phyloP scores from a whole-genome alignment of 1,284 basidiomycete genomes.

The Trichosporon sp. region DNA sequence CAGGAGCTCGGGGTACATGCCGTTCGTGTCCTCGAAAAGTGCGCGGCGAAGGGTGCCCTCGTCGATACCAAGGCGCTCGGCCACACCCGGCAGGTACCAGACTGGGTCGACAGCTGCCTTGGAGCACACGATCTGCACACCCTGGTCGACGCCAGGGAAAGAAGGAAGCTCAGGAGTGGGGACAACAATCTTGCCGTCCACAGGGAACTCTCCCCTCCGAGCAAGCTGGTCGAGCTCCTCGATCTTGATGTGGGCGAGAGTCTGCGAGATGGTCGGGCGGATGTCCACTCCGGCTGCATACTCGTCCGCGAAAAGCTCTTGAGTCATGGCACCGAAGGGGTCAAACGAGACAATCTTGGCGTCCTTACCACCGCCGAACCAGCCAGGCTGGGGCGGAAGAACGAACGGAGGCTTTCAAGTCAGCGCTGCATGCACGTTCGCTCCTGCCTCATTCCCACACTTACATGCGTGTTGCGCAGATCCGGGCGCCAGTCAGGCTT shows the following conservation, averaged over 20 bases:
- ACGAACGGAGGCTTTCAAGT: conserved; percentile 64
- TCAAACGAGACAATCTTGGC: conserved; percentile 88
- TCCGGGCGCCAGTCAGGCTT: conserved; percentile 80
- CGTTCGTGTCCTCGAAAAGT: conserved; percentile 76
- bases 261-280: conserved; percentile 86
- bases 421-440: neutral
- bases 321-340: conserved; percentile 88
- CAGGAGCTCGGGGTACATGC: conserved; percentile 94
- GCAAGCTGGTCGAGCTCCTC: conserved; percentile 81
- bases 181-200: conserved; percentile 81
- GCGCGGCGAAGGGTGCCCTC: conserved; percentile 79
- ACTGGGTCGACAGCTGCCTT: conserved; percentile 81
- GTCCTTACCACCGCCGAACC: conserved; percentile 60
- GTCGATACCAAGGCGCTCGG: conserved; percentile 79
- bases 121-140: conserved; percentile 69
- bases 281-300: conserved; percentile 69
- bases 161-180: conserved; percentile 50
- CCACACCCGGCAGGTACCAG: conserved; percentile 93
- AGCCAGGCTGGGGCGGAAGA: conserved; percentile 73
- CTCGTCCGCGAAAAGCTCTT: conserved; percentile 67
- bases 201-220: conserved; percentile 61
- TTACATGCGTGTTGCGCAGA: conserved; percentile 70
- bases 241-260: conserved; percentile 57
- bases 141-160: conserved; percentile 60
- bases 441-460: conserved; percentile 7